These are phyloP conservation scores for Scheffersomyces stambukii DNA, from an alignment of 1,139 yeast genomes.

Conservation along the genomic window DNA sequence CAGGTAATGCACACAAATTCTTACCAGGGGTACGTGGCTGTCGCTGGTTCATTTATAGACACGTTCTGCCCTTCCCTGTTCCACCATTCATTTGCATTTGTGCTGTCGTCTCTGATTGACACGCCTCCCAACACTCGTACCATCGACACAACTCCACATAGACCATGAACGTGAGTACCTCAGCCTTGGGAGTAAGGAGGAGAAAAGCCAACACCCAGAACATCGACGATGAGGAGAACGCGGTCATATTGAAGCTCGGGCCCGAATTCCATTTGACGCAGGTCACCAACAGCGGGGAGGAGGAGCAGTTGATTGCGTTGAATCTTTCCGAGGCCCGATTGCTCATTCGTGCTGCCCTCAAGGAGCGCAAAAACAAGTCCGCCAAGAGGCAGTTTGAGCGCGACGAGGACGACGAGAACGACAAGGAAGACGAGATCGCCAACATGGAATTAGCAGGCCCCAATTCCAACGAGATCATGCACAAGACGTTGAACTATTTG, in stretches of 20 bases:
- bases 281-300: slow-evolving; percentile 74
- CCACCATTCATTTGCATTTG: too few species aligned
- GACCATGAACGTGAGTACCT: slow-evolving; percentile 80
- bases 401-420: slow-evolving; percentile 39
- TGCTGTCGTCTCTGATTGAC: too few species aligned
- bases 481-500: slow-evolving; percentile 86
- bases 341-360: slow-evolving; percentile 83
- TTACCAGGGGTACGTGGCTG: too few species aligned
- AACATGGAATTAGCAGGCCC: slow-evolving; percentile 69
- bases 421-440: slow-evolving; percentile 59
- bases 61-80: too few species aligned
- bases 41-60: too few species aligned
- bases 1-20: too few species aligned
- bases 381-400: slow-evolving; percentile 2
- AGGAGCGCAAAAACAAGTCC: slow-evolving; percentile 53
- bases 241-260: slow-evolving; percentile 80
- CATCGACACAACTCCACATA: neutral
- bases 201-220: slow-evolving; percentile 55
- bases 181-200: slow-evolving; percentile 80
- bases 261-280: slow-evolving; percentile 87
- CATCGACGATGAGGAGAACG: slow-evolving; percentile 84
- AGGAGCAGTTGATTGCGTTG: slow-evolving; percentile 74
- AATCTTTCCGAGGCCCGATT: slow-evolving; percentile 87
- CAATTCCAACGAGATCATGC: slow-evolving; percentile 64
- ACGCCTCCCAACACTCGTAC: too few species aligned